Evolutionary conservation across 257 asterid species (phyloP), one percentile per base, ranked within the genome.

Genomic region (Verbascum thapsus): DNA sequence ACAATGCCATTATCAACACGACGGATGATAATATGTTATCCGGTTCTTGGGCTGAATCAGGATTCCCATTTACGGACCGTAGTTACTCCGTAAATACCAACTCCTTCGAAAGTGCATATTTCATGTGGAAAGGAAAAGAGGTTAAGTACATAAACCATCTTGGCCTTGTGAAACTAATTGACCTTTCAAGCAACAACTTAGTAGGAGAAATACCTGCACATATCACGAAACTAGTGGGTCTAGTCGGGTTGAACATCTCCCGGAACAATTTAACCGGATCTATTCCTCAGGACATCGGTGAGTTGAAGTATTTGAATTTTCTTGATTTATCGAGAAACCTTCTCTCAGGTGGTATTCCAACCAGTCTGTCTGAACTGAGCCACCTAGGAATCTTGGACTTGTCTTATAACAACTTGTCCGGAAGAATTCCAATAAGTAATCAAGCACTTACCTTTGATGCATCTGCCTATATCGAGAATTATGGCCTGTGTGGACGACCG

Each of bases 351-450:
- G 59, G n/a, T 19, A 63, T 63, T 52, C 77, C 72, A 5, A n/a
- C 3, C 5, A 45, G 57, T 16, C 23, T 64, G 5, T 1, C 50
- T 0, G 19, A 40, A 0, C 18, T 72, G 18, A 8, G 37, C 41
- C 1, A 2, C 4, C 72, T 72, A 3, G 63, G 68, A 1, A 20
- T 49, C 26, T 23, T 72, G 39, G 44, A 65, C 19, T 34, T 72
- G 52, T 72, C 68, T 7, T 35, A 58, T 23, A 71, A 69, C 69
- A 69, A 74, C 68, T 52, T 69, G 37, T 74, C 66, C 7, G 80
- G 76, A 1, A 61, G 52, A 52, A 59, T 69, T 11, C 69, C 80
- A 35, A 12, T 18, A 8, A 58, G 51, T 12, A 26, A 5, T 38
- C 60, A 60, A 0, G 19, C 13, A 9, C 45, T 22, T 8, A 64